Evolutionary conservation across 305 asterid species (phyloP).

Genomic region (Lippia alba): DNA sequence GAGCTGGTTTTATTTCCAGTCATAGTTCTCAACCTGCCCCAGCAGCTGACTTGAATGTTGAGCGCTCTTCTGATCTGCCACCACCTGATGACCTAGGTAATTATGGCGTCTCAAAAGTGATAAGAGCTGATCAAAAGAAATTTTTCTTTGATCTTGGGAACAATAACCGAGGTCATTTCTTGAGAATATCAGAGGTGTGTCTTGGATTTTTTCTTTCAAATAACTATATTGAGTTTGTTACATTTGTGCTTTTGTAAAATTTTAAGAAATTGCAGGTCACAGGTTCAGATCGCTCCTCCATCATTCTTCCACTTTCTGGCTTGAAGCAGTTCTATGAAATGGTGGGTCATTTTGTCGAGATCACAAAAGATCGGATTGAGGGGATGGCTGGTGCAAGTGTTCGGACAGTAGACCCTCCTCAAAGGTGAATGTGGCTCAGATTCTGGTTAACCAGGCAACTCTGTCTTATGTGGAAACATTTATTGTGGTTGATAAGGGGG

Average conservation of each 20-base stretch:
- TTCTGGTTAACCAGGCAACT: constrained; percentile 37
- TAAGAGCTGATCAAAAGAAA: constrained; percentile 92
- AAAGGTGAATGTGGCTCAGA: constrained; percentile 55
- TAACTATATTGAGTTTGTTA: not conserved
- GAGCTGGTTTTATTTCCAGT: constrained; percentile 93
- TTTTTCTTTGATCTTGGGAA: constrained; percentile 95
- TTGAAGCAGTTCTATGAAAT: constrained; percentile 90
- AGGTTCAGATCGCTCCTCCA: constrained; percentile 95
- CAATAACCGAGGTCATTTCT: constrained; percentile 93
- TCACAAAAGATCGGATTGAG: constrained; percentile 84
- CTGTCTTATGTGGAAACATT: constrained; percentile 31
- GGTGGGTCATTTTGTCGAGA: constrained; percentile 96
- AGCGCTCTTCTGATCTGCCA: constrained; percentile 73
- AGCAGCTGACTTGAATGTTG: constrained; percentile 64
- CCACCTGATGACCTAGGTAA: constrained; percentile 65
- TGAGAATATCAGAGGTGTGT: constrained; percentile 90
- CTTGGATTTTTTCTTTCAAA: constrained; percentile 3
- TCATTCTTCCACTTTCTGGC: constrained; percentile 93
- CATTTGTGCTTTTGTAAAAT: constrained; percentile 16
- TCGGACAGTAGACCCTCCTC: constrained; percentile 88
- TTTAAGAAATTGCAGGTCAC: constrained; percentile 66
- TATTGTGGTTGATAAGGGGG: constrained; percentile 39
- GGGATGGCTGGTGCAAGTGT: constrained; percentile 83
- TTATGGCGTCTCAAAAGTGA: constrained; percentile 81
- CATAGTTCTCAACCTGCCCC: constrained; percentile 78